Evolutionary conservation across 1,284 basidiomycete species (phyloP), one percentile per base, ranked within the genome.

Genomic region (Salmacisia buchloeana): DNA sequence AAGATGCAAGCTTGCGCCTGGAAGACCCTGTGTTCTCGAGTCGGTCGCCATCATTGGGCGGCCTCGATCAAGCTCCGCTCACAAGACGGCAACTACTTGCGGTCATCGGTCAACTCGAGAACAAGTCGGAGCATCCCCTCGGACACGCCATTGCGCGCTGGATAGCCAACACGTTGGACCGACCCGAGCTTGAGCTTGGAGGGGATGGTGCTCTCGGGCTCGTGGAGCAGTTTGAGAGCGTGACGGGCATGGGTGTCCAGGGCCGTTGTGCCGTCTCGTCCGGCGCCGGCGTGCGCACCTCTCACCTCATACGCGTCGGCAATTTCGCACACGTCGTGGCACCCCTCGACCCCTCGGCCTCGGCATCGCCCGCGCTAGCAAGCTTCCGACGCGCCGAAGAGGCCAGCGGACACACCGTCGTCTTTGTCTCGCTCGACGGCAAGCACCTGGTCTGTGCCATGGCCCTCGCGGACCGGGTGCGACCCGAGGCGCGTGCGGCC

Each of bases 121-220:
- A 89, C 2, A 87, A 87, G 62, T 97, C 93, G 0, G 96, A 98
- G 79, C 96, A 99, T 78, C 94, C 96, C 0, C 86, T 99, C 12
- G 96, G 93, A 2, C 89, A 91, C 75, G 94, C 96, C 3, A 87
- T 97, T 49, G 89, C 93, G 21, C 27, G 49, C 13, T 54, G 49
- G 49, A 29, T 54, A 3, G 49, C 27, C 5, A 31, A 18, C 9
- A 3, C 34, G 2, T 31, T 54, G 25, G 49, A 33, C 31, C 25
- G 29, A n/a, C 49, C 49, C 12, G 49, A 54, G 27, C 10, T 54
- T 27, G 49, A 31, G 7, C 13, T 54, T 7, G 49, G 49, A 29
- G 27, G 31, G 6, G 49, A 10, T 9, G 13, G 23, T n/a, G 45
- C 13, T 27, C 21, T 12, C 86, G 49, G 82, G 84, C 81, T 81